Evolutionary conservation across 805 yeast species (phyloP).

Genomic region (Candida endomychidarum): DNA sequence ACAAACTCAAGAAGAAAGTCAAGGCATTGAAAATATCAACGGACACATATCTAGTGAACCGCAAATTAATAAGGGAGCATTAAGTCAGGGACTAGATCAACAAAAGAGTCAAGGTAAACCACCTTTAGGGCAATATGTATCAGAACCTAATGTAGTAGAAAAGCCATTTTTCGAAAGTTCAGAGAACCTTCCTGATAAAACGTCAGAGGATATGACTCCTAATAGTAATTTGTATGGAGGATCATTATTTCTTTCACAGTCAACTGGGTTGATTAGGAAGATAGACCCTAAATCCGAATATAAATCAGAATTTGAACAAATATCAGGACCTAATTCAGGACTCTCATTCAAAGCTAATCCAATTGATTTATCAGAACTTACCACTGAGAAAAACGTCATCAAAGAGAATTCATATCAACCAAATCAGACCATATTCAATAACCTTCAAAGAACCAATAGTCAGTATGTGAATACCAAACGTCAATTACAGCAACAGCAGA

Average conservation of each 20-base stretch:
- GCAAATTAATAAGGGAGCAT: neutral
- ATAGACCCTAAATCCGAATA: constrained; percentile 20
- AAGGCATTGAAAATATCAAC: neutral
- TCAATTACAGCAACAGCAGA: constrained; percentile 18
- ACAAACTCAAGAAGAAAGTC: neutral
- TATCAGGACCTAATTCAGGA: constrained; percentile 21
- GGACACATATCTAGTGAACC: too few relatives aligned
- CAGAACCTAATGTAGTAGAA: neutral
- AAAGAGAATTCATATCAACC: constrained; percentile 44
- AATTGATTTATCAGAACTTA: constrained; percentile 21
- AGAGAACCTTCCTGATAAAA: constrained; percentile 16
- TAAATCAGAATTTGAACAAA: neutral
- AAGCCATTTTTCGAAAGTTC: neutral
- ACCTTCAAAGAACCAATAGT: constrained; percentile 39
- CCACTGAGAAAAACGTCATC: constrained; percentile 31
- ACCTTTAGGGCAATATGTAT: neutral
- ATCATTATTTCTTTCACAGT: constrained; percentile 41
- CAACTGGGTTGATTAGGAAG: constrained; percentile 42
- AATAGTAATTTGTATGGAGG: constrained; percentile 41
- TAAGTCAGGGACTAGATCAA: neutral
- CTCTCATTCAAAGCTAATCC: constrained; percentile 34
- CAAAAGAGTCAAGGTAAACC: neutral
- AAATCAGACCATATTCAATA: constrained; percentile 41
- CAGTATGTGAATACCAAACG: constrained; percentile 31
- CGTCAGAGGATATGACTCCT: constrained; percentile 10